phyloP scores from a whole-genome alignment of 1,284 basidiomycete genomes.

The Golubevia pallescens region DNA sequence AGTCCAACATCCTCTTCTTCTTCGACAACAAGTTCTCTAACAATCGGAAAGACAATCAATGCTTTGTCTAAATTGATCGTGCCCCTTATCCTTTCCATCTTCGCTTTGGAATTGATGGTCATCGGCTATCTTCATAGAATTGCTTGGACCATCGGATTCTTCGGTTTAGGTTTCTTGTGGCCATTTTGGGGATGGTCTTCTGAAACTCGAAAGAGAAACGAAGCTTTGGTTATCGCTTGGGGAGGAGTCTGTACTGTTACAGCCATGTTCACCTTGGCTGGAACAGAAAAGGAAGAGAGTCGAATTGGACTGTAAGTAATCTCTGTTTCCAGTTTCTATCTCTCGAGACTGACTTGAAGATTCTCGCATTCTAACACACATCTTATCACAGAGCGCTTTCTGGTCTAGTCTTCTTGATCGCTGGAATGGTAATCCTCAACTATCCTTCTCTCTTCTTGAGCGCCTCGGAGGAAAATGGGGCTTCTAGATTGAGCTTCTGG shows the following conservation, averaged over 20 bases:
- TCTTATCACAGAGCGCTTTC: not conserved
- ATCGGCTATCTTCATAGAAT: slow-evolving; percentile 70
- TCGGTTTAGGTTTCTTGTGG: slow-evolving; percentile 75
- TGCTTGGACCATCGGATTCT: slow-evolving; percentile 77
- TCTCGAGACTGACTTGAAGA: not conserved
- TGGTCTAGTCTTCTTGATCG: too few species aligned
- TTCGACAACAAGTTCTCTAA: too few species aligned
- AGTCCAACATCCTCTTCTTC: too few species aligned
- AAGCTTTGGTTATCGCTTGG: slow-evolving; percentile 68
- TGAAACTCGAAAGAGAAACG: slow-evolving; percentile 43
- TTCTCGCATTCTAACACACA: not conserved
- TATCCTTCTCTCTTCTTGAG: too few species aligned
- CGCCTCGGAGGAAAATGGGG: too few species aligned
- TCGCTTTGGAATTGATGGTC: slow-evolving; percentile 73
- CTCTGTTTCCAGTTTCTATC: not conserved
- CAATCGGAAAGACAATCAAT: too few species aligned
- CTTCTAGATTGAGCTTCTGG: too few species aligned
- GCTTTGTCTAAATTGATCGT: too few species aligned
- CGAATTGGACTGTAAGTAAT: not conserved
- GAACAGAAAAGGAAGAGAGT: slow-evolving; percentile 78
- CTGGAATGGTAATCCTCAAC: too few species aligned
- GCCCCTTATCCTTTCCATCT: too few species aligned
- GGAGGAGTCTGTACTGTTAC: slow-evolving; percentile 69
- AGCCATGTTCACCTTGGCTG: slow-evolving; percentile 75
- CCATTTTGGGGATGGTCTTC: slow-evolving; percentile 67